Evolutionary conservation across 2,329 filamentous ascomycete species (phyloP), one percentile per base, ranked within the genome.

Genomic region (Basipetospora chlamydospora): DNA sequence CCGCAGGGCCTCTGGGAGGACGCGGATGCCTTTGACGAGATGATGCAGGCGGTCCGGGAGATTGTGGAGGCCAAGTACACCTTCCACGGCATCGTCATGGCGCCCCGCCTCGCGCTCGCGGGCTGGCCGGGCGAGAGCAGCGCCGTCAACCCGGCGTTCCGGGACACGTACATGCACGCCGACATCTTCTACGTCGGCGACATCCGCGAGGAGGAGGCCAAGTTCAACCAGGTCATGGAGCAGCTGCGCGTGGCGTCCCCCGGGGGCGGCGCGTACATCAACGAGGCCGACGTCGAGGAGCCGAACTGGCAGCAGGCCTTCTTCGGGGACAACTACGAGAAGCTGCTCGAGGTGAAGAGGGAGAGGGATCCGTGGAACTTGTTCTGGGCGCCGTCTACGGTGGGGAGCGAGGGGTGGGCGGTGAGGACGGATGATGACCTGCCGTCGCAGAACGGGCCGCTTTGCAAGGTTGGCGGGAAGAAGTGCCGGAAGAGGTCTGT

Each of bases 381-480:
- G 11, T 70, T 66, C 30, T 66, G 69, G 38, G 64, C 62, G n/a
- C 52, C 51, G 3, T 57, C 54, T 3, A 63, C 52, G 9, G 67
- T 73, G 16, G 69, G 67, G 0, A 68, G 63, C 40, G 65, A 71
- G 35, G 53, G 48, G 5, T 73, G 67, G 67, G 47, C 49, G 15
- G 58, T 60, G 6, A 38, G 42, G 17, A 44, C 44, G 8, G 49
- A 49, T 36, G 53, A 49, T 37, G 48, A 41, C 8, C 26, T 54
- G 26, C 48, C 58, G 12, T 53, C 49, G 16, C 57, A 55, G 39
- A 43, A 48, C 37, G 59, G 59, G 4, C 53, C 51, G 28, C 44
- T 63, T 26, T 63, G 61, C 42, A 46, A 49, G 37, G 36, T 32
- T 13, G 18, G n/a, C n/a, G n/a, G n/a, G n/a, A n/a, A n/a, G n/a